These are phyloP conservation scores for Salix exigua DNA, from an alignment of 345 rosid genomes.

Conservation along the genomic window DNA sequence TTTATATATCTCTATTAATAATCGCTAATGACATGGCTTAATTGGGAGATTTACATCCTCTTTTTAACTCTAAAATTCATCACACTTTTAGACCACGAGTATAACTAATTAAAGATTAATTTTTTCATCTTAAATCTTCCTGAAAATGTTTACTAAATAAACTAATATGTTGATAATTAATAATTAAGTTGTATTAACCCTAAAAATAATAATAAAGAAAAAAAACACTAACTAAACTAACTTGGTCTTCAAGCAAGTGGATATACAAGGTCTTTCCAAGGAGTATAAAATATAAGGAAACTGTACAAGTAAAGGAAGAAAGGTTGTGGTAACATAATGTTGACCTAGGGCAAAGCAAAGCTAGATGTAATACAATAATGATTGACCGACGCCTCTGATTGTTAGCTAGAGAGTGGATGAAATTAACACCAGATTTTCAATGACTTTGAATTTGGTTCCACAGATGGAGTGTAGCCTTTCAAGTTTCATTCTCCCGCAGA, in stretches of 20 bases:
- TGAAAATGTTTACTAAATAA: no score
- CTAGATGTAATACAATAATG: constrained; percentile 19
- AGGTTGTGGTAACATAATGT: background rate
- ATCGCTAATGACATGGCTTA: background rate
- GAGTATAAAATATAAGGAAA: background rate
- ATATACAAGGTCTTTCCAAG: background rate
- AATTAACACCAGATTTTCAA: constrained; percentile 37
- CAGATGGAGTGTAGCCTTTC: constrained; percentile 2
- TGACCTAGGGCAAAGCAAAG: constrained; percentile 2
- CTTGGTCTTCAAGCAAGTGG: no score
- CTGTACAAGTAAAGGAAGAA: constrained; percentile 13
- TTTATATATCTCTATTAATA: no score
- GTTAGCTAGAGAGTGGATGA: constrained; percentile 50
- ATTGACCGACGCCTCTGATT: constrained; percentile 26
- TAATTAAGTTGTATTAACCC: no score
- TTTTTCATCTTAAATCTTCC: no score
- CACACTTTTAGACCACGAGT: no score
- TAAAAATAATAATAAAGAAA: background rate
- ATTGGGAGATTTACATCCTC: no score
- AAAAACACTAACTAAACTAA: background rate
- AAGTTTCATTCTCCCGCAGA: background rate
- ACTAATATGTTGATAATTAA: no score
- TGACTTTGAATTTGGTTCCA: constrained; percentile 29
- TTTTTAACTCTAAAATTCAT: no score
- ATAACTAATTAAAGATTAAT: no score